A percentile compares a stretch with the other conserved stretches of the same genome.
Evolutionary conservation across 805 yeast species (phyloP).

Genomic region (Pichia phayaonensis): DNA sequence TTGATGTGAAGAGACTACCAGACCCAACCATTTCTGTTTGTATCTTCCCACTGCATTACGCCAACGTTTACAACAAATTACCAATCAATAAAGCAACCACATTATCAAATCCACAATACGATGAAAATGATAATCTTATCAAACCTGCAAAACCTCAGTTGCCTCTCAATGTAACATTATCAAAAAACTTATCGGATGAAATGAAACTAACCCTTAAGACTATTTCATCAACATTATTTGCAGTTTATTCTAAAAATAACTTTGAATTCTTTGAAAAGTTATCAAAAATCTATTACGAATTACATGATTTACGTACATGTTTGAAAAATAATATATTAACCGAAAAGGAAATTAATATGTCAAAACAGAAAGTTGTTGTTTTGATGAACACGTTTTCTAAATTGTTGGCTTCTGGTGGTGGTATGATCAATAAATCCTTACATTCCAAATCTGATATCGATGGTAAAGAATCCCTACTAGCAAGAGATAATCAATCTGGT

Average conservation of each 20-base stretch:
- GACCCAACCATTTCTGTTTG: constrained; percentile 45
- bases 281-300: constrained; percentile 41
- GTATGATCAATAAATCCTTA: constrained; percentile 26
- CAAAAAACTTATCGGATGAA: constrained; percentile 45
- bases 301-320: constrained; percentile 53
- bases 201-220: constrained; percentile 49
- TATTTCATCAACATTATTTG: constrained; percentile 56
- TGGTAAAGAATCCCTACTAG: constrained; percentile 60
- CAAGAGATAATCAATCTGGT: constrained; percentile 56
- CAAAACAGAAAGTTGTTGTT: constrained; percentile 44
- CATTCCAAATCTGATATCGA: constrained; percentile 20
- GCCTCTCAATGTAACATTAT: constrained; percentile 40
- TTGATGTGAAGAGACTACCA: constrained; percentile 57
- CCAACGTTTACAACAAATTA: constrained; percentile 36
- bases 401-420: constrained; percentile 39
- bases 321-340: constrained; percentile 46
- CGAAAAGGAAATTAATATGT: constrained; percentile 38
- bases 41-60: constrained; percentile 53
- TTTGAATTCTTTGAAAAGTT: constrained; percentile 54
- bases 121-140: constrained; percentile 9
- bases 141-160: constrained; percentile 39
- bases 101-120: constrained; percentile 3
- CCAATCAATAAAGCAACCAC: constrained; percentile 7
- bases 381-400: constrained; percentile 55
- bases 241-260: constrained; percentile 65